These are phyloP conservation scores for Myriosclerotinia duriaeana DNA, from an alignment of 2,329 filamentous ascomycete species.

Conservation along the genomic window DNA sequence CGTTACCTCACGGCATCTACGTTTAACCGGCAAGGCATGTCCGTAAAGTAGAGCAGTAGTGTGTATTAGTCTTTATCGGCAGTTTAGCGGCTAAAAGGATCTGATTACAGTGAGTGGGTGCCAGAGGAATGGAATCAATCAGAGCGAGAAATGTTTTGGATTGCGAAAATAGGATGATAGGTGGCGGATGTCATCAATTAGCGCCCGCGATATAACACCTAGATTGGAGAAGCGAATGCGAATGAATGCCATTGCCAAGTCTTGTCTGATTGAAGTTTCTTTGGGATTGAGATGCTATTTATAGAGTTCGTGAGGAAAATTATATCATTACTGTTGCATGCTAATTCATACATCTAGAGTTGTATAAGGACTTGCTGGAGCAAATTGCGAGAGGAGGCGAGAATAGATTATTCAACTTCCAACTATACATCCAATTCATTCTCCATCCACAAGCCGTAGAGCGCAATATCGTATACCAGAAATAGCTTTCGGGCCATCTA, in stretches of 20 bases:
- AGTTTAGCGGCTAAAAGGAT: background rate
- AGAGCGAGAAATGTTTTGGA: constrained; percentile 4
- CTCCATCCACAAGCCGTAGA: background rate
- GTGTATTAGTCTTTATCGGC: background rate
- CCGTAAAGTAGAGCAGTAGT: too few species aligned
- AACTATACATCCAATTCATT: background rate
- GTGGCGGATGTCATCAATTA: constrained; percentile 22
- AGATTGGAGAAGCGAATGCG: background rate
- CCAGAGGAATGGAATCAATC: constrained; percentile 15
- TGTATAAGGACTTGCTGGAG: background rate
- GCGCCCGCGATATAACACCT: constrained; percentile 4
- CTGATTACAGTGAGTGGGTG: background rate
- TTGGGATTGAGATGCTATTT: background rate
- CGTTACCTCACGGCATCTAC: constrained; percentile 20
- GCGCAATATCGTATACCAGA: background rate
- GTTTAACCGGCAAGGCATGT: background rate
- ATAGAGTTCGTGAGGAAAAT: background rate
- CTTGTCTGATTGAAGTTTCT: background rate
- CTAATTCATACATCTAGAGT: background rate
- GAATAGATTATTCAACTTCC: background rate
- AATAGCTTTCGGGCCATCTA: background rate
- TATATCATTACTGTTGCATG: background rate
- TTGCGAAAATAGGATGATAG: constrained; percentile 1
- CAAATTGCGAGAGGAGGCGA: background rate
- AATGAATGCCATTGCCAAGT: background rate